Evolutionary conservation across 768 basidiomycete genomes (phyloP), one percentile per base, ranked within the genome.

Genomic region (Leccinum incarnatum): DNA sequence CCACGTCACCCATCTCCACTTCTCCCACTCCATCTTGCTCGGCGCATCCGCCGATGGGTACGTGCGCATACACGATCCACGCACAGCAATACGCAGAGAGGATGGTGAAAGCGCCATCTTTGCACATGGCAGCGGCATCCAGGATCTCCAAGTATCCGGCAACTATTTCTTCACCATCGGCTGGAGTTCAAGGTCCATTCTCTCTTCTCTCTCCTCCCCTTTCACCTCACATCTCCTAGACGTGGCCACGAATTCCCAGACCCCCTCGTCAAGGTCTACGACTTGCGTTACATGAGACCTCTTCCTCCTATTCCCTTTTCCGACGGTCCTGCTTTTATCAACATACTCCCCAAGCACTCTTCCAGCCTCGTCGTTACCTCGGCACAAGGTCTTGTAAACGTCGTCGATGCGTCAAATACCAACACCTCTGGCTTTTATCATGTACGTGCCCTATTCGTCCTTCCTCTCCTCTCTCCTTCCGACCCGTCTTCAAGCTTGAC

Each of bases 251-350:
- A 95, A 5, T 83, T 89, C 55, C 90, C 92, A 0, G 96, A 98
- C 70, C 92, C 94, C 3, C 78, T 95, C 34, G 93, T 99, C 62
- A 97, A 96, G 74, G 80, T 98, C 12, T 97, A 89, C 66, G 96
- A 99, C 72, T 67, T 93, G 30, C 88, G 96, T 30, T 91, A 82
- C 23, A 83, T 98, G 79, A 82, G 84, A 42, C 80, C 93, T 1
- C 79, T 98, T 2, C 82, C 93, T 3, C 93, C 96, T 0, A 81
- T 98, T 30, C 85, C 92, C 1, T 98, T 97, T 71, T 85, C 93
- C 5, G 83, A 87, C 11, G 89, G 90, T 0, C 95, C 96, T 1
- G 84, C 91, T 1, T 95, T 95, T 71, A 88, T 95, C 62, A 85
- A 89, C 51, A 70, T 89, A 27, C 79, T 95, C 32, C 93, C 95